Conservation (phyloP, 306 rosid genomes). For the Cucurbita pepo region DNA sequence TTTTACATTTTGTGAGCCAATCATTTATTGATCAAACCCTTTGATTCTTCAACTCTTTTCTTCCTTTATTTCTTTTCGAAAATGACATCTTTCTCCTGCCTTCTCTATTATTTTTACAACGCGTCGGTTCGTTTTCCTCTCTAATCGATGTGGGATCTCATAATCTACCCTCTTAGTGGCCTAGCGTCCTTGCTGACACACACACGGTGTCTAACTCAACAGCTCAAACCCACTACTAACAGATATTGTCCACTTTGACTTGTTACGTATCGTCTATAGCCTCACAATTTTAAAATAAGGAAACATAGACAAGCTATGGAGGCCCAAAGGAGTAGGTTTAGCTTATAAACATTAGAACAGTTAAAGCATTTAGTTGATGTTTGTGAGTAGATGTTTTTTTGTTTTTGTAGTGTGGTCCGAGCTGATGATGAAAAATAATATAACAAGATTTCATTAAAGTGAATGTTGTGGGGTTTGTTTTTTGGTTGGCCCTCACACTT, state of each 20-base stretch:
- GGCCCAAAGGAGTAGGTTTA: no score
- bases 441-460: background rate
- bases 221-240: no score
- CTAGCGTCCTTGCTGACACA: no score
- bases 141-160: no score
- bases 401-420: background rate
- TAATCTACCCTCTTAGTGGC: no score
- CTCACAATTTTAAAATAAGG: background rate
- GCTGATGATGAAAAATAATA: background rate
- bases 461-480: background rate
- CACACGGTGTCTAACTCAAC: no score
- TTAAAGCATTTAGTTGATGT: background rate
- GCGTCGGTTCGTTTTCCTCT: no score
- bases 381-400: background rate
- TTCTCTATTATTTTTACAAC: no score
- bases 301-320: no score
- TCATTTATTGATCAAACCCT: constrained; percentile 1
- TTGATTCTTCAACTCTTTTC: background rate
- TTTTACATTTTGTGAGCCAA: background rate
- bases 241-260: no score
- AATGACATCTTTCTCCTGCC: background rate
- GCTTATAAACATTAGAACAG: background rate
- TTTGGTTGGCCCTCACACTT: background rate
- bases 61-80: background rate
- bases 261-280: no score